Conservation (phyloP, 495 filamentous ascomycete species). For the Lasiosphaeris hirsuta region DNA sequence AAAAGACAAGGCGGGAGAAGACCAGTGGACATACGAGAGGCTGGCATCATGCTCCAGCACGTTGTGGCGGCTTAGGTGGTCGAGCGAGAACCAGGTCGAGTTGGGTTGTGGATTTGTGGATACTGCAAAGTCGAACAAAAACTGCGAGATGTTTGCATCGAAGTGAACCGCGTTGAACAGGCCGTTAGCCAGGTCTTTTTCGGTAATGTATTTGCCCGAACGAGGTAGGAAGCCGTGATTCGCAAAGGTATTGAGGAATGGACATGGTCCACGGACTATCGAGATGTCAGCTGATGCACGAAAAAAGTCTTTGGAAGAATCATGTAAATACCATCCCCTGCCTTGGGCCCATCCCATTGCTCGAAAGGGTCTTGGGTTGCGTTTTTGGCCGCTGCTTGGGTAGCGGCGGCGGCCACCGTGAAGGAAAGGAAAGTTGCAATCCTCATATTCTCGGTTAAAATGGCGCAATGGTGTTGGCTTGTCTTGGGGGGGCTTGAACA, state of each 20-base stretch:
- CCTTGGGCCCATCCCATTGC: constrained; percentile 11
- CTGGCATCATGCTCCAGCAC: constrained; percentile 45
- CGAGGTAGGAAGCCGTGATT: constrained; percentile 32
- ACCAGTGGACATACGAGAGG: constrained; percentile 34
- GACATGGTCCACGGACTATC: constrained; percentile 35
- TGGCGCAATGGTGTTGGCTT: not conserved
- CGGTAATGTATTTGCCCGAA: constrained; percentile 32
- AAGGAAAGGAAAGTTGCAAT: not conserved
- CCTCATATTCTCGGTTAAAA: constrained; percentile 3
- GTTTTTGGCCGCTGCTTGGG: not conserved
- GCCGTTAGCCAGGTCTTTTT: constrained; percentile 23
- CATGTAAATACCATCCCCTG: constrained; percentile 5
- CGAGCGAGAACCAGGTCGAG: constrained; percentile 47
- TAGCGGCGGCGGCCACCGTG: constrained; percentile 3
- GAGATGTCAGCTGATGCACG: not conserved
- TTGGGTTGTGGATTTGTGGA: constrained; percentile 46
- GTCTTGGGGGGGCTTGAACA: not conserved
- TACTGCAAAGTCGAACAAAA: constrained; percentile 44
- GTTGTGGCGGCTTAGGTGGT: constrained; percentile 43
- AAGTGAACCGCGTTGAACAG: constrained; percentile 29
- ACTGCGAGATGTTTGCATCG: constrained; percentile 29
- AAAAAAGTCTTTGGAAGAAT: not conserved
- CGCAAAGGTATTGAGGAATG: constrained; percentile 36
- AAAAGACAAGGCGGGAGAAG: not conserved
- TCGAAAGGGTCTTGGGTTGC: constrained; percentile 6